Conservation (phyloP, 208 protist species). For the Acanthamoeba healyi region DNA sequence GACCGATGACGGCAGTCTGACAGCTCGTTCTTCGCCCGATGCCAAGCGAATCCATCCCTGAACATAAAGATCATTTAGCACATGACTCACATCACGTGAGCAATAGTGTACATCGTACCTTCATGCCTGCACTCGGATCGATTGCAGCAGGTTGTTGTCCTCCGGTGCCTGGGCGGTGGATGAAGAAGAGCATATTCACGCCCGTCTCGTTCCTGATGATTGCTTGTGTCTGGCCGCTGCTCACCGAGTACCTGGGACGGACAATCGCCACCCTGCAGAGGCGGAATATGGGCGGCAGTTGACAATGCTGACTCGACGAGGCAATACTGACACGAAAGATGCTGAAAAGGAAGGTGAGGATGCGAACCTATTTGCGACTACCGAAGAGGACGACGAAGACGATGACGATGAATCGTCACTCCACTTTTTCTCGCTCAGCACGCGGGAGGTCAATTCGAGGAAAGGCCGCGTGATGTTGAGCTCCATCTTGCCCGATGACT, state of each 20-base stretch:
- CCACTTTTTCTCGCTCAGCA: constrained; percentile 41
- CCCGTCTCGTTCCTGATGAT: constrained; percentile 21
- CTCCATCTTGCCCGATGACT: background rate
- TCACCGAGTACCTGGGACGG: background rate
- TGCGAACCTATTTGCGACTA: background rate
- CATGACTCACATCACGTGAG: background rate
- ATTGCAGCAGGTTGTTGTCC: background rate
- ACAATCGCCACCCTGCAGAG: background rate
- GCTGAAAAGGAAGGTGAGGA: background rate
- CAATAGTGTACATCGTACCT: background rate
- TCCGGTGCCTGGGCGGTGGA: background rate
- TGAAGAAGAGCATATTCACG: background rate
- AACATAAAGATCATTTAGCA: too few relatives aligned
- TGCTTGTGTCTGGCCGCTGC: background rate
- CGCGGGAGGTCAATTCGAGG: constrained; percentile 3
- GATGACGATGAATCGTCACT: background rate
- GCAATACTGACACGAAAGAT: too few relatives aligned
- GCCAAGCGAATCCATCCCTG: background rate
- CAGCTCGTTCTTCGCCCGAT: background rate
- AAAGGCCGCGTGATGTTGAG: constrained; percentile 1
- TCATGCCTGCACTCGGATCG: background rate
- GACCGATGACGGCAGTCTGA: background rate
- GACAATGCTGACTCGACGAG: too few relatives aligned
- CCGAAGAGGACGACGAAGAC: background rate
- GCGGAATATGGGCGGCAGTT: too few relatives aligned